Conservation (phyloP, 768 basidiomycete genomes). For the Boletus subparvulus region DNA sequence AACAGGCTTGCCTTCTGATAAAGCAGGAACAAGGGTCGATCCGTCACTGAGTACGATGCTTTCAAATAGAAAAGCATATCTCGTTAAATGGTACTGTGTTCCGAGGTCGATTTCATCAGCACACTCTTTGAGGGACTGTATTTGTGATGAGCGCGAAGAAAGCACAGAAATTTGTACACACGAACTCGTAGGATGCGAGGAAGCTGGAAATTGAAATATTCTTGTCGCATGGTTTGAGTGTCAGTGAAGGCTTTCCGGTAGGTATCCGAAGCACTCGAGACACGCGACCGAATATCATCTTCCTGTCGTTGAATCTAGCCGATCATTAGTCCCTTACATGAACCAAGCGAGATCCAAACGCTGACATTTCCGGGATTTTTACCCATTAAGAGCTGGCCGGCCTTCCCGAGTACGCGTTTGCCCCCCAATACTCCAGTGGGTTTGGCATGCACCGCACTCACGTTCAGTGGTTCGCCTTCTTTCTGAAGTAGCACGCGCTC, state of each 20-base stretch:
- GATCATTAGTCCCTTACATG: slow-evolving; percentile 4
- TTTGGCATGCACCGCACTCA: slow-evolving; percentile 68
- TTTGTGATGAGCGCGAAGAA: slow-evolving; percentile 9
- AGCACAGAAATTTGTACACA: slow-evolving; percentile 13
- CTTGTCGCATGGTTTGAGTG: slow-evolving; percentile 87
- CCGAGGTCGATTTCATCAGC: slow-evolving; percentile 95
- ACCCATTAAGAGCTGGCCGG: slow-evolving; percentile 84
- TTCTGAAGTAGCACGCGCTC: slow-evolving; percentile 91
- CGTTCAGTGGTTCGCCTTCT: slow-evolving; percentile 90
- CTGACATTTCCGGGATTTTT: slow-evolving; percentile 86
- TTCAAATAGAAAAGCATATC: slow-evolving; percentile 94
- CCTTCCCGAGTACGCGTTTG: slow-evolving; percentile 86
- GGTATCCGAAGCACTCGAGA: slow-evolving; percentile 83
- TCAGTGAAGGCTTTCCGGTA: slow-evolving; percentile 90
- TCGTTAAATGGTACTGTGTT: slow-evolving; percentile 94
- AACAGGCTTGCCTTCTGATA: slow-evolving; percentile 52
- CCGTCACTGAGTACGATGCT: slow-evolving; percentile 89
- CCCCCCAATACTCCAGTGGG: slow-evolving; percentile 58
- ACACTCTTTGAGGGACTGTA: slow-evolving; percentile 87
- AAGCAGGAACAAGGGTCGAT: slow-evolving; percentile 72
- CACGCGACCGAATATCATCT: slow-evolving; percentile 85
- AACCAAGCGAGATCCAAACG: slow-evolving; percentile 5
- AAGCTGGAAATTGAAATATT: slow-evolving; percentile 96
- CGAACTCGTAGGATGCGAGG: slow-evolving; percentile 89
- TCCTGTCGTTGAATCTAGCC: slow-evolving; percentile 84